Conservation (phyloP, 441 rosid species). For the Gossypium gossypioides region DNA sequence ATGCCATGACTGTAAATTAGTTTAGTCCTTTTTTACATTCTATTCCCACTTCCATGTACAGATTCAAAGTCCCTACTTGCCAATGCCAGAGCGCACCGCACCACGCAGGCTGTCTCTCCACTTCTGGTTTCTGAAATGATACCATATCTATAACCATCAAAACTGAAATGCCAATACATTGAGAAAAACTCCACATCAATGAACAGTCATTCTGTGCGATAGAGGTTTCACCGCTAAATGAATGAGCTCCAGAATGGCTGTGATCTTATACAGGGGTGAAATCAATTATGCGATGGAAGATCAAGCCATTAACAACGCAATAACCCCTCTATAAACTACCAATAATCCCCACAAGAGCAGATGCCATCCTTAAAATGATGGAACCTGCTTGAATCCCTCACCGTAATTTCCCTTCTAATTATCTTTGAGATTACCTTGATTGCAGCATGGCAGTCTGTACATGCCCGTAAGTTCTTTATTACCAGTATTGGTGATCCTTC, state of each 20-base stretch:
- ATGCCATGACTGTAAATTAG: too few relatives aligned
- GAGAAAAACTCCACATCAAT: not conserved
- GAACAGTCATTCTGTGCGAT: not conserved
- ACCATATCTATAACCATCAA: not conserved
- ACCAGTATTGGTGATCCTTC: conserved; percentile 56
- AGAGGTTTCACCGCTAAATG: not conserved
- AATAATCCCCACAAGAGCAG: conserved; percentile 72
- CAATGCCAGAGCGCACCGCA: too few relatives aligned
- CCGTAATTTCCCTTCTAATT: conserved; percentile 51
- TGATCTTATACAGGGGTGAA: not conserved
- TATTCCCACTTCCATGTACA: too few relatives aligned
- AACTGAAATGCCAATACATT: not conserved
- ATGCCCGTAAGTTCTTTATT: conserved; percentile 69
- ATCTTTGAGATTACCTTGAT: conserved; percentile 64
- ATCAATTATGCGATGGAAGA: not conserved
- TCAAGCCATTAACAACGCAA: not conserved
- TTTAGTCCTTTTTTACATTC: too few relatives aligned
- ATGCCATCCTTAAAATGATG: conserved; percentile 62
- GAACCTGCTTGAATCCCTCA: conserved; percentile 73
- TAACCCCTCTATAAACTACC: conserved; percentile 28
- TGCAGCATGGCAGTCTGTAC: conserved; percentile 68
- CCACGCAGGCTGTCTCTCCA: too few relatives aligned
- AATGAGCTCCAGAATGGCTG: not conserved
- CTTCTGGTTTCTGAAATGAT: not conserved
- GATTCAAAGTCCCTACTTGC: too few relatives aligned